Conservation (phyloP, 169 alveolate genomes). For the Plasmodium cynomolgi region DNA sequence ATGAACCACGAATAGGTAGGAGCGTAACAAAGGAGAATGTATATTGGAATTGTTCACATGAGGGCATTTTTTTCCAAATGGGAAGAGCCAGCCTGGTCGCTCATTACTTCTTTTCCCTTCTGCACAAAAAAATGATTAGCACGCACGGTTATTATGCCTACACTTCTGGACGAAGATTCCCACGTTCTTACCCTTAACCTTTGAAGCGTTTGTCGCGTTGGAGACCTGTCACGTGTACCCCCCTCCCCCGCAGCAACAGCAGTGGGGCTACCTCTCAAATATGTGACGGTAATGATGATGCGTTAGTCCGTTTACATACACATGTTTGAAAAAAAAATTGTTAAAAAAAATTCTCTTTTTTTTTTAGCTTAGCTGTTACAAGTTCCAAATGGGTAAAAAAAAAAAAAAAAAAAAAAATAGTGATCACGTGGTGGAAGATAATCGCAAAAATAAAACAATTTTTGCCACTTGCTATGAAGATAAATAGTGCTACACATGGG, state of each 20-base stretch:
- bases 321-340: not conserved
- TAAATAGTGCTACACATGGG: not conserved
- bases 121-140: not conserved
- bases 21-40: not conserved
- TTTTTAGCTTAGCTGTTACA: not conserved
- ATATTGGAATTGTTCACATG: not conserved
- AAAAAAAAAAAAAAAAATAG: constrained; percentile 3
- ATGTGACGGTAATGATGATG: not conserved
- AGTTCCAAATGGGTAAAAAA: constrained; percentile 8
- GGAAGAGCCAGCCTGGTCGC: not conserved
- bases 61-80: not conserved
- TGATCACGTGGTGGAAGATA: not conserved
- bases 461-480: not conserved
- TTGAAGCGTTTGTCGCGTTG: not conserved
- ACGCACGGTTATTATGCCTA: not conserved
- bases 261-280: not conserved
- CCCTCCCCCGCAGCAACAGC: not conserved
- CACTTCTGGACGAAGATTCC: not conserved
- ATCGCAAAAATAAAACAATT: not conserved
- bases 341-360: not conserved
- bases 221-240: not conserved
- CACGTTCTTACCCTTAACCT: not conserved
- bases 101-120: not conserved
- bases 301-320: not conserved
- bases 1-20: not conserved